Base-by-base conservation (phyloP, 2,329 filamentous ascomycete genomes). In the Rosellinia necatrix region DNA sequence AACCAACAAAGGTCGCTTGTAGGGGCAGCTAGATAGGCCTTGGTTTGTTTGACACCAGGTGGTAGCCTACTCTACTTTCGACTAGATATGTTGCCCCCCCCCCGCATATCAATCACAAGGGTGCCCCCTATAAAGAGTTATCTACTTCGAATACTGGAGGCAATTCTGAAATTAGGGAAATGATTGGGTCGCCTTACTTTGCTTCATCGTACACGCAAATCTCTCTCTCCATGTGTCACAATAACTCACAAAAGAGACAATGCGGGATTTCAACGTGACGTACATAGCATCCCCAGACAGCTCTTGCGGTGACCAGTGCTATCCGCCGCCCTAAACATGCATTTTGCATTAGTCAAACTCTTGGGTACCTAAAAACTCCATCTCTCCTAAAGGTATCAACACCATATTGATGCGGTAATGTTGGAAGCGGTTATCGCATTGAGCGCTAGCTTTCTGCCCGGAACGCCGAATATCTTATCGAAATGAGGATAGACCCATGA, bases 391-490 rank as follows among this genome's bases (percentile, higher is more conserved):
- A 38, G 40, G 27, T 10, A 9, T 25, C 25, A 12, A 34, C 21
- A 25, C 34, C 48, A 29, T 15, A 30, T 40, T 27, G 38, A 25
- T 15, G 41, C n/a, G 12, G 19, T 32, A 19, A 35, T 17, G 24
- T 38, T 21, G 34, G 4, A 21, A 21, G 41, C 34, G 34, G 13
- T 6, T n/a, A 25, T 48, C 32, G 37, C 22, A 54, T 32, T 19
- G 35, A 55, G 47, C 35, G 21, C 49, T 34, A 27, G 15, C 24
- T 47, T 38, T 30, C 22, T 35, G 12, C 50, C 54, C 13, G 46
- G 27, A 60, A 58, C 54, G 54, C 58, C 58, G 25, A 25, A 58
- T 32, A 15, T 44, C 40, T 29, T 46, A 32, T 57, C 24, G 43
- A 50, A 40, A 48, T 13, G 29, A 38, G 19, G 49, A 54, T 32